Conservation (phyloP, 1,284 basidiomycete genomes). For the Vanrija humicola region DNA sequence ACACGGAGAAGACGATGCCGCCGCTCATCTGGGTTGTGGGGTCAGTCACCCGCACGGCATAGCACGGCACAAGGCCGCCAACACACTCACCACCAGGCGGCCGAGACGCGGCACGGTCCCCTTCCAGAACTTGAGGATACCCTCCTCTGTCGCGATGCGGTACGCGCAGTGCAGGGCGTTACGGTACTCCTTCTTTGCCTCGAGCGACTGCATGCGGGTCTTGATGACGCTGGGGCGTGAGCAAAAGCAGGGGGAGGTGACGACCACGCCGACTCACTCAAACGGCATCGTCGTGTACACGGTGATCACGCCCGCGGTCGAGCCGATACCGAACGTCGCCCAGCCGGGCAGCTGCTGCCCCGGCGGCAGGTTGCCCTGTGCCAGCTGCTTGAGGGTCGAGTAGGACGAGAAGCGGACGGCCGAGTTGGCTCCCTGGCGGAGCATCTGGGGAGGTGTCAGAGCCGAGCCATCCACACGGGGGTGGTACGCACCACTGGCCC, state of each 20-base stretch:
- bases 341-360: constrained; percentile 80
- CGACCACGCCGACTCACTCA: constrained; percentile 59
- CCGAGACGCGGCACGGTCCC: constrained; percentile 86
- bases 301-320: constrained; percentile 87
- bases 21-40: constrained; percentile 65
- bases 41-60: not conserved
- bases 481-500: constrained; percentile 75
- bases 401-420: constrained; percentile 97
- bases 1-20: constrained; percentile 91
- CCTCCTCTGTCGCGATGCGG: constrained; percentile 85
- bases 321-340: constrained; percentile 92
- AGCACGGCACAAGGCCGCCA: no score
- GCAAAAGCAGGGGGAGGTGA: not conserved
- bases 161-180: constrained; percentile 62
- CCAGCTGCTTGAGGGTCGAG: constrained; percentile 85
- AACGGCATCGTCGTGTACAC: constrained; percentile 87
- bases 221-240: constrained; percentile 73
- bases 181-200: constrained; percentile 74
- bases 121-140: constrained; percentile 84
- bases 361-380: constrained; percentile 75
- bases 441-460: constrained; percentile 61
- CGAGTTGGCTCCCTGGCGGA: constrained; percentile 96
- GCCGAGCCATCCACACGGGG: not conserved
- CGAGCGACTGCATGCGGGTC: constrained; percentile 93
- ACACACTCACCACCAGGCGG: constrained; percentile 68